phyloP scores from a whole-genome alignment of 108 stramenopile species.

The Conticribra guillardii region DNA sequence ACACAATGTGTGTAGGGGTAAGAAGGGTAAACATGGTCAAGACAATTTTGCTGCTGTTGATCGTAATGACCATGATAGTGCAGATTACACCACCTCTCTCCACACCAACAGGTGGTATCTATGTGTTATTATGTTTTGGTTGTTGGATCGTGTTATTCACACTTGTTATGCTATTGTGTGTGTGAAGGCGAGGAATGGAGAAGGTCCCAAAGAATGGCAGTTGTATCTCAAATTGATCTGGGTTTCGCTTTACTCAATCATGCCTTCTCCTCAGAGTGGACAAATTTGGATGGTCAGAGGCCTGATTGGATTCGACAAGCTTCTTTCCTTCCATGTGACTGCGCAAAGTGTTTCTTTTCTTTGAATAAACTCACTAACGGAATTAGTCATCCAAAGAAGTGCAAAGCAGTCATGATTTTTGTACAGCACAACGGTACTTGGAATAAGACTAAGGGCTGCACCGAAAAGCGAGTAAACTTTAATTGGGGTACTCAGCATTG shows the following conservation, averaged over 20 bases:
- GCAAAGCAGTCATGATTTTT: not conserved
- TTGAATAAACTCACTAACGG: slow-evolving; percentile 1
- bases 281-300: slow-evolving; percentile 3
- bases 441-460: not conserved
- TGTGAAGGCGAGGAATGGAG: not conserved
- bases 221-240: slow-evolving; percentile 14
- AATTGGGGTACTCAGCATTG: not conserved
- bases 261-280: not conserved
- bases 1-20: not conserved
- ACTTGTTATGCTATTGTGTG: not conserved
- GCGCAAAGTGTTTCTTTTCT: slow-evolving; percentile 16
- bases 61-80: not conserved
- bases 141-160: slow-evolving; percentile 9
- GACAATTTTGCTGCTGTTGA: not conserved
- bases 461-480: not conserved
- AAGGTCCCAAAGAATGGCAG: not conserved
- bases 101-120: slow-evolving; percentile 15
- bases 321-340: slow-evolving; percentile 2
- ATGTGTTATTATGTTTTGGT: slow-evolving; percentile 6
- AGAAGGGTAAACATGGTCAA: not conserved
- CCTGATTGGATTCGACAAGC: slow-evolving; percentile 13
- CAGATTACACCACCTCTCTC: slow-evolving; percentile 13
- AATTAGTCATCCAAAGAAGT: not conserved
- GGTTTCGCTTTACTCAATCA: not conserved
- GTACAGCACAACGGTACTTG: not conserved